A percentile compares a stretch with the other conserved stretches of the same genome.
Conservation (phyloP, 768 basidiomycete genomes). For the Suillus subaureus region DNA sequence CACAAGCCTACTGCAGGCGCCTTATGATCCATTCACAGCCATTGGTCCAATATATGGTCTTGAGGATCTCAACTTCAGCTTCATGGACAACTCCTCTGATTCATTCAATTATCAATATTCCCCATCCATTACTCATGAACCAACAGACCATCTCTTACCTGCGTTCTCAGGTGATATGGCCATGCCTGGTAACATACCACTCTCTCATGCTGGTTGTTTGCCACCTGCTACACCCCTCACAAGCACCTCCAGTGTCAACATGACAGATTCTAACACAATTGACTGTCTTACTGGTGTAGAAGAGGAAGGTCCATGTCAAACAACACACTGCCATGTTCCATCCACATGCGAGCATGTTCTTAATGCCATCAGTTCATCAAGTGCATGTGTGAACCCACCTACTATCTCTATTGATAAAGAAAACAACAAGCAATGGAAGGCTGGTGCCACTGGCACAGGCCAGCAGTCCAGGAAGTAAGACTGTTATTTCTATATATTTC, state of each 20-base stretch:
- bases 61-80: not conserved
- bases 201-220: not conserved
- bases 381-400: not conserved
- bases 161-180: not conserved
- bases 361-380: not conserved
- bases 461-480: not conserved
- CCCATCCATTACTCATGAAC: too few relatives aligned
- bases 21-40: not conserved
- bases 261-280: too few relatives aligned
- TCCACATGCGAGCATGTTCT: not conserved
- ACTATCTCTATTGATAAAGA: not conserved
- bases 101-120: too few relatives aligned
- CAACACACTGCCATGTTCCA: not conserved
- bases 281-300: not conserved
- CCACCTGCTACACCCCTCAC: too few relatives aligned
- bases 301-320: not conserved
- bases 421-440: not conserved
- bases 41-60: not conserved
- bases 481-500: not conserved
- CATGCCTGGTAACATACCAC: not conserved
- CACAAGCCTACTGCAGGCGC: not conserved
- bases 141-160: not conserved
- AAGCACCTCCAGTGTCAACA: too few relatives aligned
- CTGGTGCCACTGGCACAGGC: too few relatives aligned
- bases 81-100: too few relatives aligned